Conservation (phyloP, 495 filamentous ascomycete species). For the Rhizodiscina lignyota region DNA sequence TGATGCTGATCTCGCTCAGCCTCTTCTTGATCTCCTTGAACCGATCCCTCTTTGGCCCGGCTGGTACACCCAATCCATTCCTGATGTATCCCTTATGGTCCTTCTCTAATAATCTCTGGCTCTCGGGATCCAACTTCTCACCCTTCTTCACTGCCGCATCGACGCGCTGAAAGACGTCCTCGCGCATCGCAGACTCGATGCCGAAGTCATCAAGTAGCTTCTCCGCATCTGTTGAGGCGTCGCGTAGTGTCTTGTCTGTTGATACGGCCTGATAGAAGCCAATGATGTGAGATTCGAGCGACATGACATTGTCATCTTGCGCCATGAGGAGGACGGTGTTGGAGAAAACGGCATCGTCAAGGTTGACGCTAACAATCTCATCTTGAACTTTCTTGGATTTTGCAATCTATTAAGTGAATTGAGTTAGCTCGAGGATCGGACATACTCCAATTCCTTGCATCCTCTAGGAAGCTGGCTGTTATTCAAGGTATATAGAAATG, state of each 20-base stretch:
- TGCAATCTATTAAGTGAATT: conserved; percentile 39
- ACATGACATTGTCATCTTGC: conserved; percentile 27
- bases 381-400: conserved; percentile 54
- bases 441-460: not conserved
- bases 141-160: conserved; percentile 42
- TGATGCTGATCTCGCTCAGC: conserved; percentile 45
- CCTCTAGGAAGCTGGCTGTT: not conserved
- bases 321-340: conserved; percentile 28
- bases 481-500: not conserved
- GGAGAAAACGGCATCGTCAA: conserved; percentile 29
- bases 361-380: conserved; percentile 51
- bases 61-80: conserved; percentile 44
- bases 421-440: conserved; percentile 9
- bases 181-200: conserved; percentile 50
- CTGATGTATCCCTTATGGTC: conserved; percentile 48
- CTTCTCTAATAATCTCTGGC: conserved; percentile 47
- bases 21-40: conserved; percentile 64
- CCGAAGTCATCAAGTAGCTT: conserved; percentile 50
- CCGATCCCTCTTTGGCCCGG: conserved; percentile 41
- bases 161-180: conserved; percentile 48
- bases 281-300: conserved; percentile 24
- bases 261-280: conserved; percentile 32
- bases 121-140: conserved; percentile 46
- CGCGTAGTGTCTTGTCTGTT: conserved; percentile 22
- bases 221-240: conserved; percentile 52